Percentiles rank a stretch among this genome's conserved stretches.
Conservation (phyloP, 441 rosid genomes). For the Iberis amara region DNA sequence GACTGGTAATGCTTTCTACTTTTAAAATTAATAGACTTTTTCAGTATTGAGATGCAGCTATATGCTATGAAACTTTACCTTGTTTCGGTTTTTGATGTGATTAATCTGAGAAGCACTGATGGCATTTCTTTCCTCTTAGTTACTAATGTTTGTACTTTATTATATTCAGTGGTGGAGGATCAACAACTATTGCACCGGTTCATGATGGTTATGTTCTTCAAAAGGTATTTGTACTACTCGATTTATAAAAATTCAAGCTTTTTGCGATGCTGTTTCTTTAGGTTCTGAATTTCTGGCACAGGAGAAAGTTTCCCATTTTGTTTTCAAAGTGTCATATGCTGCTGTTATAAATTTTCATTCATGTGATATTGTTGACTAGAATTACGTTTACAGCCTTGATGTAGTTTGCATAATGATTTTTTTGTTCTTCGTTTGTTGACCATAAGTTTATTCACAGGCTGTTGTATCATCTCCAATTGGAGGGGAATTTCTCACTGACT, state of each 20-base stretch:
- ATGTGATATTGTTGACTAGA: constrained; percentile 2
- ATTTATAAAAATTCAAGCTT: constrained; percentile 15
- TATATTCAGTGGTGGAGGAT: constrained; percentile 86
- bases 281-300: constrained; percentile 2
- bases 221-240: constrained; percentile 48
- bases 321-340: constrained; percentile 5
- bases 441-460: constrained; percentile 45
- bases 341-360: constrained; percentile 8
- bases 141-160: neutral
- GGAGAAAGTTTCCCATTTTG: neutral
- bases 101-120: constrained; percentile 19
- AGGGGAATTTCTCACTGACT: constrained; percentile 91
- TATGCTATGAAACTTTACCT: constrained; percentile 16
- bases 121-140: neutral
- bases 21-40: too few relatives aligned
- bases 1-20: constrained; percentile 59
- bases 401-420: neutral
- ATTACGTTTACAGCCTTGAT: neutral
- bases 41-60: too few relatives aligned
- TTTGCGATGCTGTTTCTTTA: constrained; percentile 9
- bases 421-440: constrained; percentile 6
- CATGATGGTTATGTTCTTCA: constrained; percentile 99
- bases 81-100: constrained; percentile 9
- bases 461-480: constrained; percentile 80
- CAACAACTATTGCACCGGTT: constrained; percentile 90